Evolutionary conservation across 169 alveolate genomes (phyloP), one percentile per base, ranked within the genome.

Genomic region (Babesia ovis): DNA sequence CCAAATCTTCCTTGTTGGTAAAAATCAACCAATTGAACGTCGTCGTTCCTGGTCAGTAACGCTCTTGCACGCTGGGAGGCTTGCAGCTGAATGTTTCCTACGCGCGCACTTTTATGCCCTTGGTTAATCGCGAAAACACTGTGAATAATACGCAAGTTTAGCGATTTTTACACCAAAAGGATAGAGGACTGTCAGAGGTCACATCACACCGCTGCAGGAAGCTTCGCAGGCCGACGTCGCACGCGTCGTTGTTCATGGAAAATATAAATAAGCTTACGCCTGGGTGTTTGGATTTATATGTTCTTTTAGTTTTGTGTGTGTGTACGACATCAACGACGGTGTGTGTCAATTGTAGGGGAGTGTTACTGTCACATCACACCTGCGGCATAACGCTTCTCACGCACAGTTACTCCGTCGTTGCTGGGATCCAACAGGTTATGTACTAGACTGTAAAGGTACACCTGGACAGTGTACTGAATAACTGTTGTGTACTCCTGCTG

Each of bases 281-380:
- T 5, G 9, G 9, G 41, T 9, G 5, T 27, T 54, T 54, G 35
- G 61, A 25, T 54, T 23, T 54, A 23, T 11, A 23, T 8, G 6
- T 54, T 8, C 5, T 11, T 23, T 23, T 12, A 14, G 34, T 54
- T 29, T 6, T 54, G 41, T 54, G 41, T 29, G 61, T 54, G 61
- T 29, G 61, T 22, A 22, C 43, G 41, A 54, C 12, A 4, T 12
- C 20, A 20, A 29, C 61, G 18, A 4, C 43, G 5, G 43, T 29
- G 61, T 29, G 61, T 23, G 61, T 54, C 41, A 54, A 54, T 54
- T 54, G 61, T 54, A 22, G 61, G 61, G 61, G 41, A 29, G 43
- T 9, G 61, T 48, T 48, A 12, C 32, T 20, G 56, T 18, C 20
- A 18, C 32, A 8, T 18, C 56, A 12, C 20, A 48, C 27, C 56